Percentiles rank a stretch among this genome's conserved stretches.
Conservation (phyloP, 2,329 filamentous ascomycete genomes). For the Claviceps pazoutovae region DNA sequence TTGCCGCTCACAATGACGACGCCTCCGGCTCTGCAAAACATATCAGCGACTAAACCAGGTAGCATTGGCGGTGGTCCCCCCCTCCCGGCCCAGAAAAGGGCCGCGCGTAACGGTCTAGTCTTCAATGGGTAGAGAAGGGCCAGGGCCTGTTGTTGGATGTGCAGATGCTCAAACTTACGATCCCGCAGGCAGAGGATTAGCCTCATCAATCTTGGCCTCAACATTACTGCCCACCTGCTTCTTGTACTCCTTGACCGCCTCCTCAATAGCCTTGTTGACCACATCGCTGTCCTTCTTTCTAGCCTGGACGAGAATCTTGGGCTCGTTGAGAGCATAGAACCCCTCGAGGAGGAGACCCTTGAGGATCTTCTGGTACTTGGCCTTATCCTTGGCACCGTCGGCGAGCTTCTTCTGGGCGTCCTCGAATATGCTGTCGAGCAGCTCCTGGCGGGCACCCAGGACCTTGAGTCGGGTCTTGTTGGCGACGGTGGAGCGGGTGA, state of each 20-base stretch:
- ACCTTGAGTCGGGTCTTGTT: slow-evolving; percentile 93
- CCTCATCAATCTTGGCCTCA: slow-evolving; percentile 60
- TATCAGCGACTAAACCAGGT: background rate
- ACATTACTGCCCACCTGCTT: slow-evolving; percentile 58
- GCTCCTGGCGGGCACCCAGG: slow-evolving; percentile 72
- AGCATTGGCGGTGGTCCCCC: too few species aligned
- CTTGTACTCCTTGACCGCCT: slow-evolving; percentile 73
- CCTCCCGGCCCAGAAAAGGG: too few species aligned
- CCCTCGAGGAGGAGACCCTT: slow-evolving; percentile 80
- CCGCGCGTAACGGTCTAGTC: too few species aligned
- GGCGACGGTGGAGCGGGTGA: slow-evolving; percentile 86
- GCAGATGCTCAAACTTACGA: slow-evolving; percentile 46
- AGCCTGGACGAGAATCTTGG: slow-evolving; percentile 58
- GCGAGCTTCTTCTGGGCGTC: slow-evolving; percentile 58
- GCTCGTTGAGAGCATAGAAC: slow-evolving; percentile 75
- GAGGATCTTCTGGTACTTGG: slow-evolving; percentile 61
- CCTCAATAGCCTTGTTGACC: slow-evolving; percentile 64
- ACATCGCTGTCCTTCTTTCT: slow-evolving; percentile 66
- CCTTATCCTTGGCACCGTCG: slow-evolving; percentile 50
- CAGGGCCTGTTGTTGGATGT: too few species aligned
- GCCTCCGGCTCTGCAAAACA: slow-evolving; percentile 57
- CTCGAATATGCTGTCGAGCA: slow-evolving; percentile 84
- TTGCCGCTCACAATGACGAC: slow-evolving; percentile 64
- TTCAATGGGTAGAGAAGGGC: background rate
- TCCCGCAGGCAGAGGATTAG: slow-evolving; percentile 63